These are phyloP conservation scores for Chaetothyriales sp. DNA, from an alignment of 2,329 filamentous ascomycete species.

Conservation along the genomic window DNA sequence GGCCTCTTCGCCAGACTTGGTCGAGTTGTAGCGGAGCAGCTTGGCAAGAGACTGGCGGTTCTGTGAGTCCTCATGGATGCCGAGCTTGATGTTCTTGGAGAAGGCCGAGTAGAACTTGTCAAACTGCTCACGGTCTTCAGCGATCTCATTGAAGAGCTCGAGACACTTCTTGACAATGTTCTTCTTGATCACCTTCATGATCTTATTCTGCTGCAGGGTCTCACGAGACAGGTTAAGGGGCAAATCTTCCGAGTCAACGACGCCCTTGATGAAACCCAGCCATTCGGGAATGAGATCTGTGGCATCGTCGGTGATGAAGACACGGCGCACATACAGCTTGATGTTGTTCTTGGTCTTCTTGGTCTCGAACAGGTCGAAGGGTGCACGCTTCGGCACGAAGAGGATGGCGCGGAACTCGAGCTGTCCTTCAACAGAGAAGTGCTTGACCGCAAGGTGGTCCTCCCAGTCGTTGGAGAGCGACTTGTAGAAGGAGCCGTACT, in stretches of 20 bases:
- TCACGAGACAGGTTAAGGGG: slow-evolving; percentile 99
- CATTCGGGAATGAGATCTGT: slow-evolving; percentile 98
- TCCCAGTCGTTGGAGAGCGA: slow-evolving; percentile 99
- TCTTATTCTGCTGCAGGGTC: slow-evolving; percentile 99
- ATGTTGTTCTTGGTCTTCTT: slow-evolving; percentile 99
- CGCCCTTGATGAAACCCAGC: slow-evolving; percentile 99
- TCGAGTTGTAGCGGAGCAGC: slow-evolving; percentile 97
- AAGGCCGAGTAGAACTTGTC: slow-evolving; percentile 99
- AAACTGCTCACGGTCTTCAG: slow-evolving; percentile 99
- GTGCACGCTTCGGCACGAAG: slow-evolving; percentile 98
- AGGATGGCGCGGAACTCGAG: slow-evolving; percentile 99
- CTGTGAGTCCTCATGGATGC: slow-evolving; percentile 98
- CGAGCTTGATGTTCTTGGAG: slow-evolving; percentile 99
- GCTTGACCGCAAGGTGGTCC: slow-evolving; percentile 98
- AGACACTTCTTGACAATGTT: slow-evolving; percentile 99
- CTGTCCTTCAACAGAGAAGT: slow-evolving; percentile 99
- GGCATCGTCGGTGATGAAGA: slow-evolving; percentile 99
- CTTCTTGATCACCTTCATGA: slow-evolving; percentile 99
- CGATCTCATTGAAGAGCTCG: slow-evolving; percentile 97
- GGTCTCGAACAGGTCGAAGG: slow-evolving; percentile 99
- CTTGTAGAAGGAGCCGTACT: slow-evolving; percentile 99
- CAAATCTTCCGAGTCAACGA: slow-evolving; percentile 98
- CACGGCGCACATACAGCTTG: slow-evolving; percentile 99
- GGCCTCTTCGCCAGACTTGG: slow-evolving; percentile 91
- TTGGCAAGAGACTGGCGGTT: slow-evolving; percentile 88